These are phyloP conservation scores for Coemansia sp. DNA, from an alignment of 192 early-diverging fungal genomes.

Conservation along the genomic window DNA sequence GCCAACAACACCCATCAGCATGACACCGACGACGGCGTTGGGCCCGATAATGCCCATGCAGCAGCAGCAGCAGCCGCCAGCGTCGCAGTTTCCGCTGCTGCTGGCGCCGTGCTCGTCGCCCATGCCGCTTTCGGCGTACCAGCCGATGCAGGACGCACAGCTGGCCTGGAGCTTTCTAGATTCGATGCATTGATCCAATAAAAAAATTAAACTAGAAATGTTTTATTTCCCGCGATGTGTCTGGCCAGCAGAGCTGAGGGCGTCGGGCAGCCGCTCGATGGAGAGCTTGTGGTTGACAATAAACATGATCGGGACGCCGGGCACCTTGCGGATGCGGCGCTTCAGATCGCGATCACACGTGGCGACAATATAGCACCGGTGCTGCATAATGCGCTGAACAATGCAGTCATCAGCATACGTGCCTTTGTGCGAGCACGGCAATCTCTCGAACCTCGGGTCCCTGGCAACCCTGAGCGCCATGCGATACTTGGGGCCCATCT, in stretches of 20 bases:
- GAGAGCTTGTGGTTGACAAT: conserved; percentile 86
- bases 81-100: conserved; percentile 21
- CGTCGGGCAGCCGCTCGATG: conserved; percentile 93
- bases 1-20: background rate
- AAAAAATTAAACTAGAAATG: background rate
- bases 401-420: conserved; percentile 99
- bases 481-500: conserved; percentile 92
- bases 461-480: conserved; percentile 91
- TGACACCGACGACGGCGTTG: background rate
- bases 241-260: conserved; percentile 4
- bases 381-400: conserved; percentile 88
- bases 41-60: background rate
- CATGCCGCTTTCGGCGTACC: conserved; percentile 7
- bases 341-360: conserved; percentile 98
- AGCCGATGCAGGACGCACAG: background rate
- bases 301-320: conserved; percentile 98
- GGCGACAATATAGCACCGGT: conserved; percentile 97
- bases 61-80: background rate
- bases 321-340: conserved; percentile 90
- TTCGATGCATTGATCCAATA: conserved; percentile 5
- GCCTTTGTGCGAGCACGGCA: conserved; percentile 96
- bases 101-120: conserved; percentile 43
- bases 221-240: background rate
- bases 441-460: conserved; percentile 95
- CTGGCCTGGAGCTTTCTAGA: conserved; percentile 5